These are phyloP conservation scores for Ophiostoma sp. DNA, from an alignment of 2,329 filamentous ascomycete genomes.

Conservation along the genomic window DNA sequence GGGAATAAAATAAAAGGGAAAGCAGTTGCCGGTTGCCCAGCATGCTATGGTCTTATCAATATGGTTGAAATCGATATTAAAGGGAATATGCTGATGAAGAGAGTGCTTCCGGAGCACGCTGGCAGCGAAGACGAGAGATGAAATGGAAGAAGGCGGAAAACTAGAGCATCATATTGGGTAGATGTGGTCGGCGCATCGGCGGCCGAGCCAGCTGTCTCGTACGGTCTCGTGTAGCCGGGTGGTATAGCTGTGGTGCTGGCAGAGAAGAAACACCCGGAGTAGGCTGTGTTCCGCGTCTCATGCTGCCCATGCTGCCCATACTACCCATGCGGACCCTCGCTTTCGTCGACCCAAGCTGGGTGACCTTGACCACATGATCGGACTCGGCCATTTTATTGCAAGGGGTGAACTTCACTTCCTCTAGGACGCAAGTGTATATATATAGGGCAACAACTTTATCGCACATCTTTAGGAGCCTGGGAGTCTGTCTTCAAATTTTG, in stretches of 20 bases:
- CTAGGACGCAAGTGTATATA: too few relatives aligned
- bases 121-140: background rate
- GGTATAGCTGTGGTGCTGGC: constrained; percentile 19
- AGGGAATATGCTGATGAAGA: background rate
- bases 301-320: constrained; percentile 9
- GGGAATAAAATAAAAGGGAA: background rate
- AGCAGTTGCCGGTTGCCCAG: background rate
- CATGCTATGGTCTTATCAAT: background rate
- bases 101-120: constrained; percentile 16
- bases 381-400: too few relatives aligned
- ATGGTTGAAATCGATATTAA: background rate
- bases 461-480: too few relatives aligned
- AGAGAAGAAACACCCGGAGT: constrained; percentile 14
- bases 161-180: background rate
- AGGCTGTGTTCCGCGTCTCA: constrained; percentile 18
- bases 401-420: too few relatives aligned
- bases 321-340: too few relatives aligned
- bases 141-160: background rate
- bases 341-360: too few relatives aligned
- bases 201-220: constrained; percentile 26
- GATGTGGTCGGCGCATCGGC: constrained; percentile 13
- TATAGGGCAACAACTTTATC: too few relatives aligned
- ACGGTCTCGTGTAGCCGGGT: constrained; percentile 27
- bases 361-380: too few relatives aligned
- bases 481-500: too few relatives aligned